Conservation (phyloP, 108 stramenopile genomes). For the Aurantiochytrium sp. region DNA sequence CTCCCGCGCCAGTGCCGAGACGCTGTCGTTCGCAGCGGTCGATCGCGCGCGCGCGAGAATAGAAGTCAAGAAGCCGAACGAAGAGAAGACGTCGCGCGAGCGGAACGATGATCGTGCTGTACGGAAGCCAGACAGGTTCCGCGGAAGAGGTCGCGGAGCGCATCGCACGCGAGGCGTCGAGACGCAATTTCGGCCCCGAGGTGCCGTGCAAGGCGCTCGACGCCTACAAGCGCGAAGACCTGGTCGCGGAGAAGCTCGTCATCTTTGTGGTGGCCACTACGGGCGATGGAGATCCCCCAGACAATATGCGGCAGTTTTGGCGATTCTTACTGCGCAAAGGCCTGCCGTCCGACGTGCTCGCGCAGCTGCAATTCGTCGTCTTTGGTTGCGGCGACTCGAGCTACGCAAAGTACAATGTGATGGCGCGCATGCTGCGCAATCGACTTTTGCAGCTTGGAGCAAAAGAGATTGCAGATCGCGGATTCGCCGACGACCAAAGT, state of each 20-base stretch:
- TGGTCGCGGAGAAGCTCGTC: not conserved
- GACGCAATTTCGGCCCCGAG: not conserved
- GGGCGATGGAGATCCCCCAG: constrained; percentile 24
- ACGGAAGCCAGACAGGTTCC: not conserved
- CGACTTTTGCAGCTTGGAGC: constrained; percentile 24
- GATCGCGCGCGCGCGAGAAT: no score
- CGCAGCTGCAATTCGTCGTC: not conserved
- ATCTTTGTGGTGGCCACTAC: constrained; percentile 30
- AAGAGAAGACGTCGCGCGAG: no score
- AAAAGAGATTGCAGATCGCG: not conserved
- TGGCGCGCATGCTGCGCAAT: constrained; percentile 9
- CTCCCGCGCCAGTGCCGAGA: no score
- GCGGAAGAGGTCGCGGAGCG: constrained; percentile 23
- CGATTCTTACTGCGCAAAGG: not conserved
- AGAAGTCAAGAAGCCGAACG: no score
- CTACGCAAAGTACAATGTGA: constrained; percentile 20
- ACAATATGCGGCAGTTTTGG: constrained; percentile 29
- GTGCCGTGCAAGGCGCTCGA: not conserved
- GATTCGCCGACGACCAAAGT: constrained; percentile 24
- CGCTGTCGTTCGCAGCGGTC: no score
- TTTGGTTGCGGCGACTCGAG: constrained; percentile 24
- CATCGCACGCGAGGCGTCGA: not conserved
- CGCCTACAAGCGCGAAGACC: not conserved
- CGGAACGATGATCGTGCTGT: not conserved
- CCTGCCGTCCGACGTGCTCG: not conserved